Evolutionary conservation across 1,284 basidiomycete species (phyloP).

Genomic region (Ganoderma lucidum): DNA sequence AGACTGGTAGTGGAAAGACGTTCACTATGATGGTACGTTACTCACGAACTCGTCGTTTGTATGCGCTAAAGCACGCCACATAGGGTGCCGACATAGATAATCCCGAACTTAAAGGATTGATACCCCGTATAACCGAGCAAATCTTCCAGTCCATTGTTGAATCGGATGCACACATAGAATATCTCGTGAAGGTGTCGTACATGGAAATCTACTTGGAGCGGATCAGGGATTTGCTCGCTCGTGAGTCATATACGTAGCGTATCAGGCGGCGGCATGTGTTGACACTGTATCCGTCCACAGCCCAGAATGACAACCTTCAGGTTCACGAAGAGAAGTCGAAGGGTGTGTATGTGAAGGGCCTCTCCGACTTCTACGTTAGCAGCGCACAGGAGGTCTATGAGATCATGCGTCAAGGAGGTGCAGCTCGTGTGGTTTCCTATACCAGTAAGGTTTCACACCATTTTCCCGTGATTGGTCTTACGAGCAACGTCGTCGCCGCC

Average conservation of each 20-base stretch:
- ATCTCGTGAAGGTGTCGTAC: conserved; percentile 99
- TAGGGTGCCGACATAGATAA: conserved; percentile 98
- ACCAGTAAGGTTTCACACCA: conserved; percentile 76
- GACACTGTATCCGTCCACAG: conserved; percentile 50
- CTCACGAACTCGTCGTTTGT: conserved; percentile 20
- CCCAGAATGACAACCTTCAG: conserved; percentile 98
- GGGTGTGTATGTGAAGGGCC: conserved; percentile 98
- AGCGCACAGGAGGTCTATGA: conserved; percentile 98
- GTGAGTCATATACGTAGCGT: conserved; percentile 61
- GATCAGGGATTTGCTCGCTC: conserved; percentile 95
- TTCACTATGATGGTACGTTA: conserved; percentile 94
- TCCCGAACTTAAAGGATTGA: conserved; percentile 92
- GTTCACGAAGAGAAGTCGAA: conserved; percentile 98
- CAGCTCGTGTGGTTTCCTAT: conserved; percentile 91
- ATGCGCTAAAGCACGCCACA: conserved; percentile 27
- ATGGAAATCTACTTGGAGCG: conserved; percentile 99
- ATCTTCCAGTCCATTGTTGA: conserved; percentile 98
- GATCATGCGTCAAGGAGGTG: conserved; percentile 97
- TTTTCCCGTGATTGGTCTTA: conserved; percentile 1
- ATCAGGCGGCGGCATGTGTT: conserved; percentile 12
- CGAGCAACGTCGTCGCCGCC: conserved; percentile 20
- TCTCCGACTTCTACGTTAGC: conserved; percentile 98
- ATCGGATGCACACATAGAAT: conserved; percentile 95
- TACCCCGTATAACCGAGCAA: conserved; percentile 98
- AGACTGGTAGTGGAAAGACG: conserved; percentile 97